Evolutionary conservation across 345 rosid genomes (phyloP).

Genomic region (Clausena lansium): DNA sequence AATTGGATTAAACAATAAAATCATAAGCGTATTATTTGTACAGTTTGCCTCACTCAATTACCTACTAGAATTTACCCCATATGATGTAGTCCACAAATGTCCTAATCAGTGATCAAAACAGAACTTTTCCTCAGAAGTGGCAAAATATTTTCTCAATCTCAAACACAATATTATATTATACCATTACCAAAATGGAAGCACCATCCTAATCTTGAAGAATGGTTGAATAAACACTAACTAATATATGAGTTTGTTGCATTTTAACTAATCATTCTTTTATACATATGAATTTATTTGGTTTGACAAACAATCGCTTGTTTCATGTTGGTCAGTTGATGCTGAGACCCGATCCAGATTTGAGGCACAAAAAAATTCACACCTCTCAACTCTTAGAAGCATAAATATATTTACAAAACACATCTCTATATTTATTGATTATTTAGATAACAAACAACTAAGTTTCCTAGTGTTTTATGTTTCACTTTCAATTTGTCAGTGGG

Average conservation of each 20-base stretch:
- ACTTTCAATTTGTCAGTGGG: not conserved
- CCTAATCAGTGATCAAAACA: not conserved
- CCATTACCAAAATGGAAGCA: not conserved
- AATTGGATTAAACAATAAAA: conserved; percentile 12
- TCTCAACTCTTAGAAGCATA: not conserved
- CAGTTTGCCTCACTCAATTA: not conserved
- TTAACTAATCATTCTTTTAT: not conserved
- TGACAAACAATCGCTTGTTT: not conserved
- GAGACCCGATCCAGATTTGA: not conserved
- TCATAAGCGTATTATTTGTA: conserved; percentile 10
- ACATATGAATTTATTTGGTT: not conserved
- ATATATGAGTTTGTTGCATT: not conserved
- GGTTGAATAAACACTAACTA: not conserved
- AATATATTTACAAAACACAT: not conserved
- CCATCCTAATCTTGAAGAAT: not conserved
- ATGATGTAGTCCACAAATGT: not conserved
- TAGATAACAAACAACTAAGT: not conserved
- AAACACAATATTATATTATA: not conserved
- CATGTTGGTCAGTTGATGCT: not conserved
- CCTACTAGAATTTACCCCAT: not conserved
- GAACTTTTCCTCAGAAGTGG: not conserved
- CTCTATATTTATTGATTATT: not conserved
- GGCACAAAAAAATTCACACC: not conserved
- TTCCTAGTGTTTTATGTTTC: not conserved
- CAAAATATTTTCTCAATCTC: not conserved